Evolutionary conservation across 441 rosid species (phyloP), one percentile per base, ranked within the genome.

Genomic region (Mallotus japonicus): DNA sequence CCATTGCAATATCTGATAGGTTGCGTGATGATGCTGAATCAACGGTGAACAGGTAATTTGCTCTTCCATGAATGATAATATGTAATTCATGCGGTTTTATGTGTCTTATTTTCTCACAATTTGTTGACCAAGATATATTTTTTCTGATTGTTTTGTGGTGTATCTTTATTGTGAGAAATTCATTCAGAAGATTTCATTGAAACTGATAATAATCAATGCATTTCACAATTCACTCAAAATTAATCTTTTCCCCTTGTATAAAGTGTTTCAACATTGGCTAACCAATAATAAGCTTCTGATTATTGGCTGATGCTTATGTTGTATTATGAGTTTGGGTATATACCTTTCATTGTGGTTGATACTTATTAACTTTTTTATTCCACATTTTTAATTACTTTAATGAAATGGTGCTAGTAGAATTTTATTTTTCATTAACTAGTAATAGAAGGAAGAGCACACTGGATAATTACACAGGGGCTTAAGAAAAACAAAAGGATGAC

Each of bases 1-100:
- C 92, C 74, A 89, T 95, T 71, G 89, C 90, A 77, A 70, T 95
- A 86, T 84, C 96, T 51, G 95, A 95, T 75, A 67, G 83, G 81
- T 82, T 95, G 84, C 90, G 93, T 66, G 70, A 73, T 75, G 99
- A 95, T 84, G 97, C 97, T 69, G 85, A 84, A 79, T 84, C 81
- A 74, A 91, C 97, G 49, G 87, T 92, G 24, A 81, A 78, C 69
- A 88, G 97, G 97, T 92, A 84, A 60, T 65, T 64, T 74, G 59
- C 73, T 47, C 55, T 73, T 67, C 61, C 49, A 20, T 62, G 16
- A 57, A 15, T 42, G 24, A 44, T 34, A n/a, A 16, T 32, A 4
- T 69, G 24, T 58, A 13, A 17, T 6, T 53, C 59, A 6, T 65
- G 50, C 54, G 11, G 20, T 47, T n/a, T 47, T n/a, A 10, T 28